Evolutionary conservation across 257 asterid species (phyloP).

Genomic region (Nicotiana knightiana): DNA sequence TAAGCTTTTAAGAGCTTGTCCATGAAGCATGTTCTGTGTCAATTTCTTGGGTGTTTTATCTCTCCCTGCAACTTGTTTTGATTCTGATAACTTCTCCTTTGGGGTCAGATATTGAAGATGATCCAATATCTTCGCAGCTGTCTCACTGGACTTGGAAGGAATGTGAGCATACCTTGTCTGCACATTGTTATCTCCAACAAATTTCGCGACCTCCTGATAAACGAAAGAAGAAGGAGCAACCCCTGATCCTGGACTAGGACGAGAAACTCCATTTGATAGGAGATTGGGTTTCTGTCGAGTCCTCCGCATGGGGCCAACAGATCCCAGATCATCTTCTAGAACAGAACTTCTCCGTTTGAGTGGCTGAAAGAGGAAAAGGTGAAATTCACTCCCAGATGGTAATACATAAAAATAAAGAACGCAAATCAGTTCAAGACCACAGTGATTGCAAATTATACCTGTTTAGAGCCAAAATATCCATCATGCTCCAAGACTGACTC

Average conservation of each 20-base stretch:
- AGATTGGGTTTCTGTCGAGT: constrained; percentile 68
- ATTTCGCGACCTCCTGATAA: constrained; percentile 26
- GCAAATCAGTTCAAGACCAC: not conserved
- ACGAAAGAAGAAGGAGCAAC: constrained; percentile 29
- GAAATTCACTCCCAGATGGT: constrained; percentile 7
- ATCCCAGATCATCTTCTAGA: constrained; percentile 66
- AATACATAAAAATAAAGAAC: not conserved
- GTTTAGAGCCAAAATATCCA: constrained; percentile 32
- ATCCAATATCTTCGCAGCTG: constrained; percentile 78
- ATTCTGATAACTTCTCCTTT: constrained; percentile 55
- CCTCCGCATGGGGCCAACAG: constrained; percentile 68
- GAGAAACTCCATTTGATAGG: constrained; percentile 23
- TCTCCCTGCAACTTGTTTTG: constrained; percentile 35
- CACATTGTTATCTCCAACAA: constrained; percentile 32
- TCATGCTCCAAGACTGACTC: constrained; percentile 31
- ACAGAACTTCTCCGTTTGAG: constrained; percentile 74
- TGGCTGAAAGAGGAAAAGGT: constrained; percentile 33
- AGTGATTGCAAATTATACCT: constrained; percentile 7
- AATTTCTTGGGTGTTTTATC: constrained; percentile 45
- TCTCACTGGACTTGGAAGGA: constrained; percentile 61
- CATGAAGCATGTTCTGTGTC: constrained; percentile 44
- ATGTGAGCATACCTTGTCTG: constrained; percentile 46
- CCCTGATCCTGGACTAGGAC: constrained; percentile 20
- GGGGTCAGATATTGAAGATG: constrained; percentile 68
- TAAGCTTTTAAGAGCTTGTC: constrained; percentile 53